Base-by-base conservation (phyloP, 2,329 filamentous ascomycete genomes). In the Chaetomium olivaceum region DNA sequence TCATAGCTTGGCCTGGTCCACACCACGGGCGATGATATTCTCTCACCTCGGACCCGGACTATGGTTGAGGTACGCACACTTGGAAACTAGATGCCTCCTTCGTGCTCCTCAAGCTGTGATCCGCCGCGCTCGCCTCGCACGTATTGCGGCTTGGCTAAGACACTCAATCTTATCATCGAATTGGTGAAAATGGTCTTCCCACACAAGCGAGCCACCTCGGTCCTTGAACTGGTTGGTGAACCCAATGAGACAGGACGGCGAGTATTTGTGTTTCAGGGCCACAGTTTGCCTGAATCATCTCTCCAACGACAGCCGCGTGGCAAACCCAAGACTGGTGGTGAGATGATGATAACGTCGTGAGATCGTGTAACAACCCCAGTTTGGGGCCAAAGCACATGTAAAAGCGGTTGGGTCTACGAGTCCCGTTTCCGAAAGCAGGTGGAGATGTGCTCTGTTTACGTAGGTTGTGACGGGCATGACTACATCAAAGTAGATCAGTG, bases 301-400 rank as follows among this genome's bases (percentile, higher is more conserved):
- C 25, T 36, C 21, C 21, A n/a, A 27, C 36, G n/a, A 21, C 33
- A 27, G 25, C 62, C 25, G 56, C 62, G 62, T 63, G 62, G 48
- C 56, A 27, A 52, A 1, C 11, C 29, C 14, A n/a, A 16, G 23
- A 16, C 19, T 21, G 14, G 12, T 29, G 25, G 19, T 59, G 39
- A 9, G 8, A 7, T 36, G 6, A 48, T 48, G 39, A 58, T 29
- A 59, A 50, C 23, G n/a, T 9, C 27, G 21, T 59, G 27, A 9
- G 14, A 25, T 16, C 6, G 59, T 55, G 60, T 27, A n/a, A 56
- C 62, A 46, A 36, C 62, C 56, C 60, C 46, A 33, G 58, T 19
- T 11, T 7, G 11, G 14, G 9, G 9, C 19, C 39, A 16, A 36
- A n/a, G 21, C 29, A 43, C 31, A 12, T 31, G 27, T 33, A 14